Evolutionary conservation across 2,329 filamentous ascomycete genomes (phyloP), one percentile per base, ranked within the genome.

Genomic region (Alternaria infectoria): DNA sequence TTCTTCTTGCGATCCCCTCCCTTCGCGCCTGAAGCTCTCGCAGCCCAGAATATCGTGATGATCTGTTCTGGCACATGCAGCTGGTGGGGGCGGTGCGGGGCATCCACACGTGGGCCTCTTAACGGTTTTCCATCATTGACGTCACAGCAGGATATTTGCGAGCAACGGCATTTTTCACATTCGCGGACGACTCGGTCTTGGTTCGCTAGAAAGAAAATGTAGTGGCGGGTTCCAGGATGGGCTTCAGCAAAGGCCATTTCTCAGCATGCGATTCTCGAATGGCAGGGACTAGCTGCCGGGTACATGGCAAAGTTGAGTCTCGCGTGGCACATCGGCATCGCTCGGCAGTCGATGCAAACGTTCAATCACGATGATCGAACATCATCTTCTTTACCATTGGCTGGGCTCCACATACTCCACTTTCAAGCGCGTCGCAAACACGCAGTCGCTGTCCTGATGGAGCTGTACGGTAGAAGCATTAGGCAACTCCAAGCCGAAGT

Each of bases 191-290:
- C 54, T 25, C 47, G 8, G 21, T 15, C 21, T 23, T 9, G 21
- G 32, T 40, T 40, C 26, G 43, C 28, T 21, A 19, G 46, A 11
- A 40, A 45, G 13, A 40, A 17, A 10, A 21, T 23, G 12, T 25
- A 56, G 43, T 51, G 46, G 46, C 50, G 44, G 7, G 6, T 17
- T 15, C 13, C 10, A 11, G 28, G 23, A 40, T 32, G 44, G 9
- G 26, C 17, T n/a, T 28, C 45, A n/a, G 17, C 12, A 32, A 15
- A 13, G 21, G 19, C 58, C 17, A 69, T 69, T 72, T 59, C 60
- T 72, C 69, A 74, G 69, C 73, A 75, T 72, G 64, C 61, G 32
- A 66, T 70, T 74, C 66, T 70, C 61, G 66, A 72, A 66, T 59
- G 54, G 30, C 36, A 15, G 44, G 62, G 50, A 56, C 55, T 51